Conservation (phyloP, 2,329 filamentous ascomycete species). For the Neonectria hederae region DNA sequence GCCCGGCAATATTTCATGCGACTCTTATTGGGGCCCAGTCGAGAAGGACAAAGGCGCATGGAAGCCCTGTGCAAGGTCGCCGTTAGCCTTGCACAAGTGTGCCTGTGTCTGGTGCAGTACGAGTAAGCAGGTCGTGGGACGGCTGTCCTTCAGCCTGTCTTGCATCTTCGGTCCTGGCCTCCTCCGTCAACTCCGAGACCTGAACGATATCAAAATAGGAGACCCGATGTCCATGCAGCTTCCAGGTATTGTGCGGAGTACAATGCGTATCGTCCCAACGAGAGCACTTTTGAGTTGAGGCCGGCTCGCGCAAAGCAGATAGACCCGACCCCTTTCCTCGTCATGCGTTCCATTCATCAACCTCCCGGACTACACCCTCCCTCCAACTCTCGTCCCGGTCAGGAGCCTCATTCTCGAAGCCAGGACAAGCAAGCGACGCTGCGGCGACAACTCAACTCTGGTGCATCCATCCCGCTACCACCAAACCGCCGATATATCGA, state of each 20-base stretch:
- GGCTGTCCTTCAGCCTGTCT: not conserved
- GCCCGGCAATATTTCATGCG: constrained; percentile 17
- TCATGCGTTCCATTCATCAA: not conserved
- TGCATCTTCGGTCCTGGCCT: not conserved
- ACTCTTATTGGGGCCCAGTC: constrained; percentile 22
- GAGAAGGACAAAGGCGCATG: constrained; percentile 10
- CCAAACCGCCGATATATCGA: constrained; percentile 24
- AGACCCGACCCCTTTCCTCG: constrained; percentile 20
- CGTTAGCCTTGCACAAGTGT: constrained; percentile 24
- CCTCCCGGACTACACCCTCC: not conserved
- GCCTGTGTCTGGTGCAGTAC: constrained; percentile 1
- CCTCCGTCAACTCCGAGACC: not conserved
- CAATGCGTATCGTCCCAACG: constrained; percentile 30
- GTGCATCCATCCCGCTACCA: constrained; percentile 23
- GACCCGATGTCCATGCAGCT: not conserved
- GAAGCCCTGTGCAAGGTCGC: too few species aligned
- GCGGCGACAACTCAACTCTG: constrained; percentile 22
- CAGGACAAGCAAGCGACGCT: constrained; percentile 27
- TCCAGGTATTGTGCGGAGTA: not conserved
- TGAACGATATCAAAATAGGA: not conserved
- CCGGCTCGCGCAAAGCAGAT: constrained; percentile 17
- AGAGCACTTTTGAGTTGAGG: constrained; percentile 9
- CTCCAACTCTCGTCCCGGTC: not conserved
- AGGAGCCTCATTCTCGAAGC: constrained; percentile 19
- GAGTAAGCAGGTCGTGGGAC: not conserved